Base-by-base conservation (phyloP, 495 filamentous ascomycete species). In the Penicillium bialowiezense region DNA sequence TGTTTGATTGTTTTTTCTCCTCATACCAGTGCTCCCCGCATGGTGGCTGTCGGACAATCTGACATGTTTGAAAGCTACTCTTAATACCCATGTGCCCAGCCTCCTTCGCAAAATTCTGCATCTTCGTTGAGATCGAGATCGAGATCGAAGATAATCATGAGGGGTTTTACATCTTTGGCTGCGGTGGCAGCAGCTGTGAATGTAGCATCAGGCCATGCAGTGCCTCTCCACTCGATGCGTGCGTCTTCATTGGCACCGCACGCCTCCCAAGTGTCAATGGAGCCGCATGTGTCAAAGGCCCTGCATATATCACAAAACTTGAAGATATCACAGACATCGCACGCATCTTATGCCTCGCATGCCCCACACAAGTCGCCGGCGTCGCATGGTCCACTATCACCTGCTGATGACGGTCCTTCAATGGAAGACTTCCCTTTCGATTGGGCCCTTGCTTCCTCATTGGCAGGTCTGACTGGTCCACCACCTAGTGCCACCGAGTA, bases 61-160 rank as follows among this genome's bases (percentile, higher is more conserved):
- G 31, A 41, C 28, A 44, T 41, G 24, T 29, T 23, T 38, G 32
- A 20, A 5, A 24, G 21, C 28, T 41, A 18, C 24, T 43, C 36
- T 48, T 34, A 39, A 31, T 47, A 23, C 1, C 23, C 12, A 23
- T 33, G 19, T 23, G 10, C 2, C 37, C 33, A 2, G 13, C 8
- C 35, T 18, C 14, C n/a, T 33, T 21, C 33, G 19, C 13, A 14
- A 35, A 19, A 26, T 28, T 52, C 17, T 28, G 19, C 19, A 36
- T 29, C 18, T 37, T 32, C n/a, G 20, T 55, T 46, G 39, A 43
- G 36, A 28, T 42, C 17, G 48, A 43, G 37, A 33, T 44, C 33
- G 21, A 37, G 46, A 17, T 20, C 12, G 41, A 42, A 14, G 37
- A 35, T 43, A 19, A 61, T 39, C 48, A 64, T 64, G 60, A 31